Conservation (phyloP, 371 early-diverging fungal genomes). For the Actinomortierella ambigua region DNA sequence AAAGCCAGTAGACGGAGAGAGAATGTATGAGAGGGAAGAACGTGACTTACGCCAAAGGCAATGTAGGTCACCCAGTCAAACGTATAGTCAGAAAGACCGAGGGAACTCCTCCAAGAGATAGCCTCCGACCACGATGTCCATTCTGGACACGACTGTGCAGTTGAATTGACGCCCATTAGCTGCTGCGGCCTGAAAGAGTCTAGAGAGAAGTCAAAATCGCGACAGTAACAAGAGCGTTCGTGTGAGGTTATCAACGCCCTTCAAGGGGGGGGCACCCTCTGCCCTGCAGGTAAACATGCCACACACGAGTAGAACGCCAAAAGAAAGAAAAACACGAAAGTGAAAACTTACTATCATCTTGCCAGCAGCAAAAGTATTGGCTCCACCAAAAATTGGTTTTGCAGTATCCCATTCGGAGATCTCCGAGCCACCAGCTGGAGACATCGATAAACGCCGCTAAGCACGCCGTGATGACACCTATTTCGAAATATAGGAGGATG, state of each 20-base stretch:
- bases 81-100: slow-evolving; percentile 24
- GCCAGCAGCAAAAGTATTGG: slow-evolving; percentile 93
- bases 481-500: neutral
- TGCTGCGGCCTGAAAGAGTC: too few species aligned
- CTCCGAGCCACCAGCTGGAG: slow-evolving; percentile 77
- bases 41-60: slow-evolving; percentile 32
- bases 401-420: slow-evolving; percentile 87
- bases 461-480: slow-evolving; percentile 69
- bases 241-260: neutral
- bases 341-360: slow-evolving; percentile 4
- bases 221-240: too few species aligned
- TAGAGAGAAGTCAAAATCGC: too few species aligned
- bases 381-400: slow-evolving; percentile 81
- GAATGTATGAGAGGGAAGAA: neutral
- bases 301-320: neutral
- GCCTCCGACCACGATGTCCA: slow-evolving; percentile 59
- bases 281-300: neutral
- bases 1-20: neutral
- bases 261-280: slow-evolving; percentile 8
- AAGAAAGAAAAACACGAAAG: neutral
- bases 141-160: slow-evolving; percentile 36
- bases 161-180: too few species aligned
- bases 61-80: slow-evolving; percentile 44
- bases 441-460: slow-evolving; percentile 87
- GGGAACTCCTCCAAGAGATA: slow-evolving; percentile 14